Evolutionary conservation across 1,139 yeast genomes (phyloP), one percentile per base, ranked within the genome.

Genomic region (Sugiyamaella grinbergsii): DNA sequence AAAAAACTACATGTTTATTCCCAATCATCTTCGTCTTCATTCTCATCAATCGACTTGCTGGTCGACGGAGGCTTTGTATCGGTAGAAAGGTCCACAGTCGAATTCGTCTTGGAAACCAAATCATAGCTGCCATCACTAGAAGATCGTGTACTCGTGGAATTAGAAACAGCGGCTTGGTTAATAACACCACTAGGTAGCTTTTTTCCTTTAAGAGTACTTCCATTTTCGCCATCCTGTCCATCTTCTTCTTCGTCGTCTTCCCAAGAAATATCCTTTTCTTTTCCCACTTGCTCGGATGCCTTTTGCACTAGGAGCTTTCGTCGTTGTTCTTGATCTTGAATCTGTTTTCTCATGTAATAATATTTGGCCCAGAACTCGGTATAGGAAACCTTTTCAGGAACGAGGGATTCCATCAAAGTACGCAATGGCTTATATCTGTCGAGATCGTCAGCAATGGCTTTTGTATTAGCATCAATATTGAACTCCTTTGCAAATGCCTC

Each of bases 331-430:
- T 80, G 82, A 24, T 76, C 77, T 41, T 80, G 73, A 42, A 89
- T 79, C 56, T 76, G 75, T 15, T 71, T 68, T 51, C 80, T 80
- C 64, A 79, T 75, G 53, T 71, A 73, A 66, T 81, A 86, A 69
- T 88, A 91, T 42, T 83, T 76, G 42, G 73, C 71, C 98, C 98
- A 91, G 66, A 91, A 91, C 41, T 73, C 72, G 26, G 76, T 72
- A 58, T 82, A 85, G 0, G 81, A 62, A 13, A 88, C 71, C 56
- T 77, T 67, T 1, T 75, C 79, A 0, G 95, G 95, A 1, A 88
- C 95, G 10, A 90, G 65, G 16, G 73, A 72, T 51, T 82, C 81
- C 82, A 82, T 81, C 42, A 86, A 68, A 36, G 71, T 71, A 28
- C 76, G 71, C 55, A 90, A 75, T 15, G 82, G 77, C 15, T 81